Base-by-base conservation (phyloP, 75 land plant species). In the Sequoiadendron giganteum region DNA sequence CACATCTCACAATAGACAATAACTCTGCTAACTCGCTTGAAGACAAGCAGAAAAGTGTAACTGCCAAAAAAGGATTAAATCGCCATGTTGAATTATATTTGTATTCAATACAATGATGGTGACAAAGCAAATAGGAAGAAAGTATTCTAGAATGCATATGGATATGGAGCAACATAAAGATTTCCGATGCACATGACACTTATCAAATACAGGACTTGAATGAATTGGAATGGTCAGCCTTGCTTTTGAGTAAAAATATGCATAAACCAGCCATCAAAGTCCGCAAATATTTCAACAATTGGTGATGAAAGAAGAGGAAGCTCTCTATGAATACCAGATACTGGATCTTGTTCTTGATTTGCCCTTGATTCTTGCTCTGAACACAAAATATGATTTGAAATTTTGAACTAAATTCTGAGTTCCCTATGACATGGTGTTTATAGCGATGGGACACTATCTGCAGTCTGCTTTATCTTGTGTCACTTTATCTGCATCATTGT, bases 191-290 rank as follows among this genome's bases (percentile, higher is more conserved):
- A 75, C 48, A 19, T 80, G 49, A 82, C 4, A 11, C 52, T 82
- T 82, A 47, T 43, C 84, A 82, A 79, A n/a, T n/a, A 82, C 36
- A 32, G 77, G 77, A 34, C 77, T 32, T 32, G 76, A 34, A 75
- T 32, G 38, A 75, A 3, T 32, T 32, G 2, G n/a, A 34, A 34
- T 32, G 39, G 39, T 11, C 76, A 72, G 36, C 76, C 13, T 72
- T 72, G 36, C 1, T 72, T 72, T 72, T 72, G 11, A 32, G 36
- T 72, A 6, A 34, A 75, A 25, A 34, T 30, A n/a, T 70, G 4
- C 77, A 75, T 1, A 34, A 75, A 34, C 38, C 10, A 75, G 16
- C 34, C 38, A 75, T 75, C 13, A 3, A 75, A 75, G 77, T 32
- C 77, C 10, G 13, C 7, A 25, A 25, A 65, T 65, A 65, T 65